Conservation (phyloP, 225 moss, liverwort and hornwort species). For the Physcomitrellopsis africana region DNA sequence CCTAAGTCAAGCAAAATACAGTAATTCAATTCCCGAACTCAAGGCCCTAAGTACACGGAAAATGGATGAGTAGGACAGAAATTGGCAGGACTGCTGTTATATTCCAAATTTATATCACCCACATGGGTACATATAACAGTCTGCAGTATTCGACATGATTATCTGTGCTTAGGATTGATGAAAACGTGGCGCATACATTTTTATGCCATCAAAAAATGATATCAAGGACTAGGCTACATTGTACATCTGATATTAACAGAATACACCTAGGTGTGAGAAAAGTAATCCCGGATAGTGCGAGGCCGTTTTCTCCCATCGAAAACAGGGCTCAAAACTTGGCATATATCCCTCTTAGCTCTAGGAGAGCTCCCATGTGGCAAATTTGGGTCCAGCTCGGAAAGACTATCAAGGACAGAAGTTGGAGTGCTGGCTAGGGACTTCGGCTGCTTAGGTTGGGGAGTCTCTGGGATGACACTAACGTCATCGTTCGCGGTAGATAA, state of each 20-base stretch:
- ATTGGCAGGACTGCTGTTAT: neutral
- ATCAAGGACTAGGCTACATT: neutral
- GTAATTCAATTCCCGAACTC: no score
- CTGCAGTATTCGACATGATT: conserved; percentile 30
- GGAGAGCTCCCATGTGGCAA: conserved; percentile 22
- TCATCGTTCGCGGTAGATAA: conserved; percentile 22
- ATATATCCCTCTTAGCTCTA: conserved; percentile 18
- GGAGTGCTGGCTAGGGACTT: conserved; percentile 23
- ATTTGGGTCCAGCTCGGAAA: conserved; percentile 48
- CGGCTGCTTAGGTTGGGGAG: conserved; percentile 23
- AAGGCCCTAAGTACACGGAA: no score
- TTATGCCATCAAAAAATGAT: conserved; percentile 20
- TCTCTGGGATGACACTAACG: conserved; percentile 17
- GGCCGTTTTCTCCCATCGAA: conserved; percentile 51
- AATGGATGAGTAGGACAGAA: no score
- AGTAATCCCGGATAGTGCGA: conserved; percentile 58
- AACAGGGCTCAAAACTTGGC: conserved; percentile 29
- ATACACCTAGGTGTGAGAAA: conserved; percentile 18
- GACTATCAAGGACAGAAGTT: conserved; percentile 35
- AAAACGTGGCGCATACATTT: neutral
- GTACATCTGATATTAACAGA: neutral
- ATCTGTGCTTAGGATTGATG: neutral
- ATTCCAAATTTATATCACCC: conserved; percentile 9
- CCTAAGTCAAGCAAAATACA: no score
- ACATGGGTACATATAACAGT: neutral